Evolutionary conservation across 352 stramenopile species (phyloP).

Genomic region (Globisporangium alternatum): DNA sequence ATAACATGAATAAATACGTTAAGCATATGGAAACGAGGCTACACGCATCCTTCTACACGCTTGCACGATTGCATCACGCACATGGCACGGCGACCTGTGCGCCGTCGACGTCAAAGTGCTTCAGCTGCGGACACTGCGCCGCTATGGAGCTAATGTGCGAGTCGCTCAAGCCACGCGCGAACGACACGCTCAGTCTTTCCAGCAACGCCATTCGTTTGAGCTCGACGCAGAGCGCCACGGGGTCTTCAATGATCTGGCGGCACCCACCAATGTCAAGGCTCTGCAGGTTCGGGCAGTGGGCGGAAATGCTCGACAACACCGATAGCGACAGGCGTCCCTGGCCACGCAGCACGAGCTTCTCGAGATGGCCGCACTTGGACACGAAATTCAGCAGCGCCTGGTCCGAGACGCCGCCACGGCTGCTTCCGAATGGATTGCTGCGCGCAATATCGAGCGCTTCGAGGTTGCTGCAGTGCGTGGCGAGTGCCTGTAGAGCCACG

Average conservation of each 20-base stretch:
- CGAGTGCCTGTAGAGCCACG: conserved; percentile 35
- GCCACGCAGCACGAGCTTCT: conserved; percentile 47
- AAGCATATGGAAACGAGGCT: not conserved
- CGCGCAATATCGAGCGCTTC: conserved; percentile 49
- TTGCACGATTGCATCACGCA: conserved; percentile 1
- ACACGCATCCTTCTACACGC: not conserved
- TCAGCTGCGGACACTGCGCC: conserved; percentile 54
- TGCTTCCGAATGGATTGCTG: conserved; percentile 65
- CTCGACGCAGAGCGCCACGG: conserved; percentile 34
- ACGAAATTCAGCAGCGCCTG: conserved; percentile 37
- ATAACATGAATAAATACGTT: not conserved
- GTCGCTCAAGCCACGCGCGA: conserved; percentile 40
- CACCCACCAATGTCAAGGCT: conserved; percentile 60
- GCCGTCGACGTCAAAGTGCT: conserved; percentile 52
- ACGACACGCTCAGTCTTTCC: conserved; percentile 57
- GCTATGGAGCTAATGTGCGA: conserved; percentile 53
- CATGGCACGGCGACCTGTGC: conserved; percentile 25
- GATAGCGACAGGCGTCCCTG: conserved; percentile 47
- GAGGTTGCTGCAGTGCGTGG: conserved; percentile 34
- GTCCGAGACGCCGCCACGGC: conserved; percentile 51
- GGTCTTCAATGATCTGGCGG: conserved; percentile 52
- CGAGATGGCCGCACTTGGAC: conserved; percentile 35
- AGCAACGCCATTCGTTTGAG: conserved; percentile 43
- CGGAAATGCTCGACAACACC: conserved; percentile 36
- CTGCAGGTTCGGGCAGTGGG: conserved; percentile 37